Conservation (phyloP, 768 basidiomycete species). For the Pisolithus microcarpus region DNA sequence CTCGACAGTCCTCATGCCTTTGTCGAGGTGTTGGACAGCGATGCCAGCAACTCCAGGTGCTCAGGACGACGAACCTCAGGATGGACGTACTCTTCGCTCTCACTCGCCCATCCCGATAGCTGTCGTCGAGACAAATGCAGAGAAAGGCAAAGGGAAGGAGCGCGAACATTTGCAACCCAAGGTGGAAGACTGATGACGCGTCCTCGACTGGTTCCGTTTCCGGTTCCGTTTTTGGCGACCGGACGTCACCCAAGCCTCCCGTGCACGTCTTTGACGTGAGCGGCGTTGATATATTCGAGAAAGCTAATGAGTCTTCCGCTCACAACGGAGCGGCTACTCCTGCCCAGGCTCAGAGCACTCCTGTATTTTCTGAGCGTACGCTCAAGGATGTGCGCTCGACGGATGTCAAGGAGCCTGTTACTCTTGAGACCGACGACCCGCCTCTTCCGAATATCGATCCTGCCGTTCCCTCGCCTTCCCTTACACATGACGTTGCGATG, state of each 20-base stretch:
- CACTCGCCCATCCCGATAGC: conserved; percentile 13
- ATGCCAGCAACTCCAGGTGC: conserved; percentile 27
- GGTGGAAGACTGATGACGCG: conserved; percentile 27
- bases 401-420: conserved; percentile 8
- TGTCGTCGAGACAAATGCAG: conserved; percentile 8
- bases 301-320: conserved; percentile 13
- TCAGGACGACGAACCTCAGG: conserved; percentile 25
- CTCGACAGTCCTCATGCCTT: conserved; percentile 52
- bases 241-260: conserved; percentile 48
- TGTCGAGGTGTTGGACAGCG: conserved; percentile 49
- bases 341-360: conserved; percentile 35
- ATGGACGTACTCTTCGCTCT: conserved; percentile 27
- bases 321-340: conserved; percentile 21
- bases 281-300: conserved; percentile 17
- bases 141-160: conserved; percentile 46
- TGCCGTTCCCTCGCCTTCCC: conserved; percentile 33
- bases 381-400: conserved; percentile 10
- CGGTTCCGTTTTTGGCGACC: conserved; percentile 34
- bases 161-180: conserved; percentile 15
- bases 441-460: conserved; percentile 43
- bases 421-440: conserved; percentile 34
- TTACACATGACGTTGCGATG: conserved; percentile 58
- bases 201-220: conserved; percentile 37
- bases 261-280: conserved; percentile 50
- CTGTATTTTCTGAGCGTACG: conserved; percentile 25